phyloP scores from a whole-genome alignment of 2,329 filamentous ascomycete species.

The Beauveria scarabaeidicola region DNA sequence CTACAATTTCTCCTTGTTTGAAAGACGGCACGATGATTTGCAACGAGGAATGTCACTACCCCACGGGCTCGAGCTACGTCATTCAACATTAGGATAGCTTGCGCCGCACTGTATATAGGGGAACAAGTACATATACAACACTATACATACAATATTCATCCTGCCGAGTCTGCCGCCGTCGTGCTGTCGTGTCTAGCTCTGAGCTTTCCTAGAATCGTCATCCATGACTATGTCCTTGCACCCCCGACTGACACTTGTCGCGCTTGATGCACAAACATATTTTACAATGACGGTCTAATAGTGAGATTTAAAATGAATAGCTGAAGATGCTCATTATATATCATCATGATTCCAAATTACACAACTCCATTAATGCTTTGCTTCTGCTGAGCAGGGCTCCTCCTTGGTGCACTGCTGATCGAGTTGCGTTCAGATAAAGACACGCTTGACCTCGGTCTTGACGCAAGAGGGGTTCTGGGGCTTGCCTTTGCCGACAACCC shows the following conservation, averaged over 20 bases:
- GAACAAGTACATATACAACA: background rate
- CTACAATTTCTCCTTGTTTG: background rate
- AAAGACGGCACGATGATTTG: background rate
- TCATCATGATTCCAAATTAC: background rate
- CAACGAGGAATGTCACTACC: background rate
- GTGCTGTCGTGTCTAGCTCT: background rate
- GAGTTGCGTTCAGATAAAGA: background rate
- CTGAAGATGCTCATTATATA: background rate
- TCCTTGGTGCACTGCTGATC: background rate
- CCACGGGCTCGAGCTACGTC: background rate
- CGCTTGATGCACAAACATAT: background rate
- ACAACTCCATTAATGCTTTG: background rate
- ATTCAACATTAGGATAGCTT: conserved; percentile 4
- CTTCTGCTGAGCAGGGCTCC: background rate
- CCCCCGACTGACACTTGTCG: background rate
- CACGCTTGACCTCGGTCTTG: conserved; percentile 11
- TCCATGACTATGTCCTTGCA: background rate
- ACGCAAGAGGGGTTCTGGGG: conserved; percentile 10
- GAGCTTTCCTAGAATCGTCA: no score
- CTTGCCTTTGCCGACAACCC: conserved; percentile 8
- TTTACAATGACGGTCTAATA: no score
- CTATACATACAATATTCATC: background rate
- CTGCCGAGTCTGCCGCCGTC: background rate
- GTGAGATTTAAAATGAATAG: background rate
- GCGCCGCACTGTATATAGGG: background rate